Percentiles rank a stretch among this genome's conserved stretches.
Evolutionary conservation across 495 filamentous ascomycete genomes (phyloP).

Genomic region (Alectoria sarmentosa): DNA sequence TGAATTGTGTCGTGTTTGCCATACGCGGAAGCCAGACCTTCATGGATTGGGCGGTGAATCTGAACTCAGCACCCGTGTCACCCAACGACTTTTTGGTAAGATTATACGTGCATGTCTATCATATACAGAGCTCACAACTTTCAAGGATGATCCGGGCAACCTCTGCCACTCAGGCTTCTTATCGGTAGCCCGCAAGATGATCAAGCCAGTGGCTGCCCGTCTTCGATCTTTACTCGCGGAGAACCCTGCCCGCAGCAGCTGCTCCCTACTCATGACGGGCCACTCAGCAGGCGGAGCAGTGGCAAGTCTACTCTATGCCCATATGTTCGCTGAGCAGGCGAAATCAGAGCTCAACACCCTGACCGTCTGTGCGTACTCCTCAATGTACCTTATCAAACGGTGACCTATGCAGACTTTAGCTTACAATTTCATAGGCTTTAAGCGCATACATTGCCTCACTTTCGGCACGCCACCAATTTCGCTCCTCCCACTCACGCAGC

Average conservation of each 20-base stretch:
- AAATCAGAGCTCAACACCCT: constrained; percentile 60
- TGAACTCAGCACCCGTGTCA: constrained; percentile 54
- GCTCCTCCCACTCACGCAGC: constrained; percentile 57
- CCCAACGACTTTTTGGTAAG: constrained; percentile 57
- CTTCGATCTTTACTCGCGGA: constrained; percentile 61
- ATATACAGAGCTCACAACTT: neutral
- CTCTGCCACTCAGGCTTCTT: constrained; percentile 74
- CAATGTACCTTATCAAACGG: neutral
- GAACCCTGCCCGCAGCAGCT: constrained; percentile 55
- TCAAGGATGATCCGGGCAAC: constrained; percentile 63
- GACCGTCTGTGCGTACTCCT: constrained; percentile 37
- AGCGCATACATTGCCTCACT: constrained; percentile 70
- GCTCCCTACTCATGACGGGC: constrained; percentile 72
- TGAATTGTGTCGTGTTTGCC: constrained; percentile 71
- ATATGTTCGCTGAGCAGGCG: constrained; percentile 58
- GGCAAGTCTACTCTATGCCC: constrained; percentile 66
- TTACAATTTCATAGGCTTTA: constrained; percentile 44
- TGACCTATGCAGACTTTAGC: neutral
- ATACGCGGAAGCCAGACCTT: constrained; percentile 72
- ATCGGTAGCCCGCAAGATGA: constrained; percentile 65
- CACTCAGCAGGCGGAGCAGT: constrained; percentile 81
- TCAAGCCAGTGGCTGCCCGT: constrained; percentile 59
- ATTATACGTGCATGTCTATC: neutral
- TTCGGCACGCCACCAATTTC: constrained; percentile 76
- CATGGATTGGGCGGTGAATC: constrained; percentile 79